These are phyloP conservation scores for Penicilliopsis zonata DNA, from an alignment of 495 filamentous ascomycete genomes.

Conservation along the genomic window DNA sequence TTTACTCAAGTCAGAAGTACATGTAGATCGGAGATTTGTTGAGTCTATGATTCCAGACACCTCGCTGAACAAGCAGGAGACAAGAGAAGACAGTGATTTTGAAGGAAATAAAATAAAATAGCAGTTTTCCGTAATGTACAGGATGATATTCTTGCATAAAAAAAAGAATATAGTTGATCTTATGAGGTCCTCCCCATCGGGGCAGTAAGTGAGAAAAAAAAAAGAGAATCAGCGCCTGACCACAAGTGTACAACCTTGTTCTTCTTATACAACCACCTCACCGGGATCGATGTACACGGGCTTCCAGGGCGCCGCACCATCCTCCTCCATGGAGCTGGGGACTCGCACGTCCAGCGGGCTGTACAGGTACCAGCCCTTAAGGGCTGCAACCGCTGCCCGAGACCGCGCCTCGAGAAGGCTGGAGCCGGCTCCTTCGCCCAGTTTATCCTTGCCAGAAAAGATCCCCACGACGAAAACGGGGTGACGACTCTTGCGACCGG, in stretches of 20 bases:
- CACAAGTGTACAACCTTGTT: not conserved
- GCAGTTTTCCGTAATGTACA: not conserved
- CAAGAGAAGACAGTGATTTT: not conserved
- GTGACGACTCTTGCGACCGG: conserved; percentile 65
- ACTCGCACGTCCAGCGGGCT: conserved; percentile 59
- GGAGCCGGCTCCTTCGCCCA: conserved; percentile 72
- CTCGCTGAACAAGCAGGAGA: no score
- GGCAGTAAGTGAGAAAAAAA: no score
- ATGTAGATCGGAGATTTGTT: no score
- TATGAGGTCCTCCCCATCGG: no score
- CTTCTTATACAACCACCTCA: conserved; percentile 65
- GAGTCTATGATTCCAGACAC: no score
- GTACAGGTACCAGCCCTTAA: conserved; percentile 96
- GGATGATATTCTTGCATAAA: no score
- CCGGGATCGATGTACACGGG: conserved; percentile 82
- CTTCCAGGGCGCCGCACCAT: conserved; percentile 55
- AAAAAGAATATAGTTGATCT: no score
- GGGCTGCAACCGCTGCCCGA: conserved; percentile 65
- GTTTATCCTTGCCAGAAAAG: conserved; percentile 73
- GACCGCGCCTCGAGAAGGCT: conserved; percentile 65
- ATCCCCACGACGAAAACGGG: conserved; percentile 95
- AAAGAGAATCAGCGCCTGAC: no score
- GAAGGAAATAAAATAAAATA: not conserved
- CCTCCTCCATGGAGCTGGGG: conserved; percentile 69
- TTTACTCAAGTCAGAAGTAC: no score